Conservation (phyloP, 192 early-diverging fungal genomes). For the Diversispora eburnea region DNA sequence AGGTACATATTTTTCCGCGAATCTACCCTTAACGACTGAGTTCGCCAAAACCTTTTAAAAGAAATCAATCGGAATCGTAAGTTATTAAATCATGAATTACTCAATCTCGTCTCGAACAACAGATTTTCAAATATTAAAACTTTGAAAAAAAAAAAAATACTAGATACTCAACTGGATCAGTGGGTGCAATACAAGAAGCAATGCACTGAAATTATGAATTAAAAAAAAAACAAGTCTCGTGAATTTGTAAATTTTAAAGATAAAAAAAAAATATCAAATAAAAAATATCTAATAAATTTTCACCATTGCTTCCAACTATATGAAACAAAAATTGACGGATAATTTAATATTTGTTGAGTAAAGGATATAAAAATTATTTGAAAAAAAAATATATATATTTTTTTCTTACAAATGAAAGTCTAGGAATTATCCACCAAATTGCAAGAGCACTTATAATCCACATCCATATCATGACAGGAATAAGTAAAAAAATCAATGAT, state of each 20-base stretch:
- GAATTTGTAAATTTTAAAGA: too few relatives aligned
- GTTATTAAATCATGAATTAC: not conserved
- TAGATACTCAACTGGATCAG: slow-evolving; percentile 72
- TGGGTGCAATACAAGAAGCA: slow-evolving; percentile 81
- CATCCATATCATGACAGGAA: slow-evolving; percentile 80
- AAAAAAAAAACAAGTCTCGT: too few relatives aligned
- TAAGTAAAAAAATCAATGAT: slow-evolving; percentile 62
- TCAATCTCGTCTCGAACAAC: not conserved
- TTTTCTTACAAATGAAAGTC: slow-evolving; percentile 44
- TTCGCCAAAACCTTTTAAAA: slow-evolving; percentile 64
- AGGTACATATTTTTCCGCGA: slow-evolving; percentile 84
- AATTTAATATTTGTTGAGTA: too few relatives aligned
- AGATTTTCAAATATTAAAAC: not conserved
- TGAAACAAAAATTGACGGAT: not conserved
- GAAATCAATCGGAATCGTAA: not conserved
- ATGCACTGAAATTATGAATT: slow-evolving; percentile 31
- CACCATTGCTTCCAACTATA: slow-evolving; percentile 65
- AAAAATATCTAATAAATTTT: too few relatives aligned
- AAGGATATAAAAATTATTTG: not conserved
- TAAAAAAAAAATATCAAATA: too few relatives aligned
- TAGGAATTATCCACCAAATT: slow-evolving; percentile 55
- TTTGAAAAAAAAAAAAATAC: not conserved
- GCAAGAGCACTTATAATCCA: slow-evolving; percentile 67
- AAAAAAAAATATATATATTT: not conserved
- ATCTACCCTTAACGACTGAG: slow-evolving; percentile 85